phyloP scores from a whole-genome alignment of 345 rosid species.

The Trapa incisa region DNA sequence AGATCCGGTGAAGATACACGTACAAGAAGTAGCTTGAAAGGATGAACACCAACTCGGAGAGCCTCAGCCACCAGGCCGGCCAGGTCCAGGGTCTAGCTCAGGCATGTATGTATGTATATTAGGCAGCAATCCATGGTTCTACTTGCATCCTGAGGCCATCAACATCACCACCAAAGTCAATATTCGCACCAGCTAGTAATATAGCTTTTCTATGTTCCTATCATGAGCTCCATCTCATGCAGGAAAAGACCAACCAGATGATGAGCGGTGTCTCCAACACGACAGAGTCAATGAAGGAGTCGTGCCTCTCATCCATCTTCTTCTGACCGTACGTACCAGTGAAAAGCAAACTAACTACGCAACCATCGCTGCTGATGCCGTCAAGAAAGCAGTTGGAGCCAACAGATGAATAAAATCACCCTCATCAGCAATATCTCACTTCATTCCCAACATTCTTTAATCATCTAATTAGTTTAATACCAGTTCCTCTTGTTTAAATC shows the following conservation, averaged over 20 bases:
- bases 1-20: not conserved
- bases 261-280: conserved; percentile 11
- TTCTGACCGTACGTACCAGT: too few relatives aligned
- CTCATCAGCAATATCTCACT: too few relatives aligned
- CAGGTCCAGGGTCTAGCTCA: conserved; percentile 23
- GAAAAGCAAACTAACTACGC: conserved; percentile 8
- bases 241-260: conserved; percentile 21
- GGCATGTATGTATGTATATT: conserved; percentile 3
- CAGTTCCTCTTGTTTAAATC: not conserved
- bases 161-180: too few relatives aligned
- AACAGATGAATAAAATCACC: conserved; percentile 11
- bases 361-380: conserved; percentile 19
- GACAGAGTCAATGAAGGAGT: conserved; percentile 20
- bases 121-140: too few relatives aligned
- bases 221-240: not conserved
- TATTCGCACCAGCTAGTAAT: too few relatives aligned
- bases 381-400: conserved; percentile 16
- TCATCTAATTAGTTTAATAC: not conserved
- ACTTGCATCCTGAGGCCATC: too few relatives aligned
- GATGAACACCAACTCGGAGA: conserved; percentile 1
- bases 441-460: not conserved
- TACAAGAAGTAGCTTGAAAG: not conserved
- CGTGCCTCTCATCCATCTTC: conserved; percentile 8
- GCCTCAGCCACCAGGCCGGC: not conserved
- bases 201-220: too few relatives aligned